Percentiles rank a stretch among this genome's conserved stretches.
These are phyloP conservation scores for Erodium maritimum DNA, from an alignment of 345 rosid species.

Conservation along the genomic window DNA sequence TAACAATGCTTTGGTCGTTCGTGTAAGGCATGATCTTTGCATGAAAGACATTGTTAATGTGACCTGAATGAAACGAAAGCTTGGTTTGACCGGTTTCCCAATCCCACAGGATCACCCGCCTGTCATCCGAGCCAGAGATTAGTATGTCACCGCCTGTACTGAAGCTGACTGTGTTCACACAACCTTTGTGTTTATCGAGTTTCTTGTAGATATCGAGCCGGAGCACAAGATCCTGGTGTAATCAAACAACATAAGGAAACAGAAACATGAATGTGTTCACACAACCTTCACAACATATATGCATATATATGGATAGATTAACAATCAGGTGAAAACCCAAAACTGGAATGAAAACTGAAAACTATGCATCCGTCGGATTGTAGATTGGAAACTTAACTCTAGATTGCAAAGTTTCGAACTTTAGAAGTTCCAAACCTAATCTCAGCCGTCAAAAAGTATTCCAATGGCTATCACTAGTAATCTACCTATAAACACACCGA, in stretches of 20 bases:
- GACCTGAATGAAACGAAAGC: conserved; percentile 62
- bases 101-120: conserved; percentile 55
- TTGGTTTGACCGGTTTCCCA: conserved; percentile 64
- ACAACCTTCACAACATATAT: not conserved
- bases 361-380: too few species aligned
- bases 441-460: too few species aligned
- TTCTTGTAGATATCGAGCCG: conserved; percentile 46
- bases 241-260: not conserved
- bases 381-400: too few species aligned
- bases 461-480: too few species aligned
- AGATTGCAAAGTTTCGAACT: too few species aligned
- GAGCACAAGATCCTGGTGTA: conserved; percentile 53
- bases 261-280: not conserved
- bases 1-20: conserved; percentile 65
- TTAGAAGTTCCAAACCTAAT: too few species aligned
- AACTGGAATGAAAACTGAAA: too few species aligned
- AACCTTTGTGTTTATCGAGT: conserved; percentile 66
- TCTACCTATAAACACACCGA: too few species aligned
- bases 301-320: too few species aligned
- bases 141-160: conserved; percentile 47
- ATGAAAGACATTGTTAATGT: conserved; percentile 60
- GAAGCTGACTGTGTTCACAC: conserved; percentile 75
- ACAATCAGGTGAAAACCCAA: too few species aligned
- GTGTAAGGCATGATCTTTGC: conserved; percentile 76
- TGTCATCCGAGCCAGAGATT: conserved; percentile 84